These are phyloP conservation scores for Phoma sp. DNA, from an alignment of 2,329 filamentous ascomycete species.

Conservation along the genomic window DNA sequence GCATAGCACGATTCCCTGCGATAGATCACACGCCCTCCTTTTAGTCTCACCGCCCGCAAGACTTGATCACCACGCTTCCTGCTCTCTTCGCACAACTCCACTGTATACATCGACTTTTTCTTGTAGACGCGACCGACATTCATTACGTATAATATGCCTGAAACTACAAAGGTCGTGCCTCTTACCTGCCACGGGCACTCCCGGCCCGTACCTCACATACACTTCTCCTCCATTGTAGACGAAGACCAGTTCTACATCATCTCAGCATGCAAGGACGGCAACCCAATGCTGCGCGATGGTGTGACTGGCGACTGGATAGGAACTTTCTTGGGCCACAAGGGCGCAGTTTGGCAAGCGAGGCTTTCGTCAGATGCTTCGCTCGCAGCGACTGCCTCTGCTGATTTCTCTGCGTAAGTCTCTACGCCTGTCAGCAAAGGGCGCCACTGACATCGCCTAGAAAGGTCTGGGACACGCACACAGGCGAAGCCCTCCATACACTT, in stretches of 20 bases:
- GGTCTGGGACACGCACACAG: slow-evolving; percentile 96
- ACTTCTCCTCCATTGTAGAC: slow-evolving; percentile 83
- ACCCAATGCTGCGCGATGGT: slow-evolving; percentile 97
- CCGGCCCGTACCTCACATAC: slow-evolving; percentile 87
- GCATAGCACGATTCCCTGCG: slow-evolving; percentile 14
- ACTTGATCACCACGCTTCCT: slow-evolving; percentile 2
- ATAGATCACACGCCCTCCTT: slow-evolving; percentile 23
- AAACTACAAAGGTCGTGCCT: slow-evolving; percentile 73
- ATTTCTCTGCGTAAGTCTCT: slow-evolving; percentile 83
- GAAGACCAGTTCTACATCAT: slow-evolving; percentile 90
- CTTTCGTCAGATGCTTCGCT: slow-evolving; percentile 86
- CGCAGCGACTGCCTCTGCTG: slow-evolving; percentile 91
- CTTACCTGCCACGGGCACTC: slow-evolving; percentile 95
- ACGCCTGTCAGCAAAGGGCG: not conserved
- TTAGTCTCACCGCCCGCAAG: slow-evolving; percentile 22
- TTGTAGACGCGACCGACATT: slow-evolving; percentile 2
- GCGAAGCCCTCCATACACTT: slow-evolving; percentile 85
- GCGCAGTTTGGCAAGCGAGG: slow-evolving; percentile 94
- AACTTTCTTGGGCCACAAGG: slow-evolving; percentile 97
- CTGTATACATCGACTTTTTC: slow-evolving; percentile 3
- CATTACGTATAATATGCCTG: slow-evolving; percentile 35
- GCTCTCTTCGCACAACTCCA: not conserved
- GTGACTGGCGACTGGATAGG: slow-evolving; percentile 84
- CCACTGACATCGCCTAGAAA: slow-evolving; percentile 65
- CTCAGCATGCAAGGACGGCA: slow-evolving; percentile 96